Percentiles rank a stretch among this genome's conserved stretches.
These are phyloP conservation scores for Ascochyta fabae DNA, from an alignment of 2,329 filamentous ascomycete genomes.

Conservation along the genomic window DNA sequence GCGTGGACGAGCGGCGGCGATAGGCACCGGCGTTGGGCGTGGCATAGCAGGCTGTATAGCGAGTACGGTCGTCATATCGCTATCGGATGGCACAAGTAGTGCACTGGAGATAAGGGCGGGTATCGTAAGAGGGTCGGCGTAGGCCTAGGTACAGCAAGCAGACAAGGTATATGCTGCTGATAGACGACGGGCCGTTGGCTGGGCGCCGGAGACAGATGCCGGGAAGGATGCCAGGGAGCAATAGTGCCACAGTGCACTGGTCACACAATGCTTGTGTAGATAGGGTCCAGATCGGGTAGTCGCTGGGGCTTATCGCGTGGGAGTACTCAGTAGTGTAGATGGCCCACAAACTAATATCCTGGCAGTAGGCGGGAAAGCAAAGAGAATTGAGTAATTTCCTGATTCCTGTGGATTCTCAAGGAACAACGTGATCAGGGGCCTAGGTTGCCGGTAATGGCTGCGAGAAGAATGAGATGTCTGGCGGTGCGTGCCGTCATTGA, in stretches of 20 bases:
- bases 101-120: slow-evolving; percentile 38
- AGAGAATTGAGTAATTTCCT: slow-evolving; percentile 27
- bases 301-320: slow-evolving; percentile 48
- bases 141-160: slow-evolving; percentile 28
- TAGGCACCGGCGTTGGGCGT: slow-evolving; percentile 54
- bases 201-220: slow-evolving; percentile 30
- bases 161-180: slow-evolving; percentile 30
- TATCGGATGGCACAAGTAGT: slow-evolving; percentile 29
- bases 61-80: slow-evolving; percentile 57
- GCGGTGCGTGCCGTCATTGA: slow-evolving; percentile 54
- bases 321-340: slow-evolving; percentile 26
- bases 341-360: slow-evolving; percentile 32
- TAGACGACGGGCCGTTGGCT: slow-evolving; percentile 42
- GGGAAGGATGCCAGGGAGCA: slow-evolving; percentile 23
- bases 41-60: slow-evolving; percentile 55
- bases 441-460: slow-evolving; percentile 48
- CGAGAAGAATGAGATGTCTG: slow-evolving; percentile 52
- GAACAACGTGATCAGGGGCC: slow-evolving; percentile 35
- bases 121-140: slow-evolving; percentile 28
- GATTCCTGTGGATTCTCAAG: slow-evolving; percentile 11
- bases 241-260: slow-evolving; percentile 31
- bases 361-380: slow-evolving; percentile 28
- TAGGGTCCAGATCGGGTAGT: slow-evolving; percentile 39
- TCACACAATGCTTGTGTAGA: slow-evolving; percentile 36
- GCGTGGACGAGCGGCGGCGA: slow-evolving; percentile 54